Conservation (phyloP, 441 rosid species). For the Erysimum cheiri region DNA sequence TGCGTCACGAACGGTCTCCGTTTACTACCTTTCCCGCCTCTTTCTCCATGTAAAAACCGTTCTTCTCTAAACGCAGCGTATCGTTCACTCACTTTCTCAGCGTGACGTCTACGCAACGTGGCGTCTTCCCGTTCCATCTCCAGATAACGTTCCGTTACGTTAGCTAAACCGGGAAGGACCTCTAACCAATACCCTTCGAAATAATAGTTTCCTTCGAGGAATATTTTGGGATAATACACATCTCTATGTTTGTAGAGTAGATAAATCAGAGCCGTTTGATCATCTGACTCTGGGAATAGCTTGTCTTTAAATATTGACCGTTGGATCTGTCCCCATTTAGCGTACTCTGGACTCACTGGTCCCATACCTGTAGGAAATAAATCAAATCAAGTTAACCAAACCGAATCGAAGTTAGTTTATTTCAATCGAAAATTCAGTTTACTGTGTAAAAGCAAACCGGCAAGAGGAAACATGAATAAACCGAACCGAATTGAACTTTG, state of each 20-base stretch:
- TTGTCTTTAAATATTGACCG: conserved; percentile 78
- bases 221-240: conserved; percentile 63
- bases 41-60: conserved; percentile 54
- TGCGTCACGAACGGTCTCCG: conserved; percentile 84
- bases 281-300: conserved; percentile 83
- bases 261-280: conserved; percentile 84
- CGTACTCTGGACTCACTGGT: conserved; percentile 58
- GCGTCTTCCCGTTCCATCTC: conserved; percentile 59
- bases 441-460: too few relatives aligned
- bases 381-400: neutral
- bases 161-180: conserved; percentile 51
- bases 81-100: conserved; percentile 82
- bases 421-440: too few relatives aligned
- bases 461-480: too few relatives aligned
- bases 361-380: conserved; percentile 15
- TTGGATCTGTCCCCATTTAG: conserved; percentile 76
- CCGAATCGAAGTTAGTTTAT: too few relatives aligned
- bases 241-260: conserved; percentile 57
- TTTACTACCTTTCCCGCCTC: conserved; percentile 62
- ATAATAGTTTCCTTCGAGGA: conserved; percentile 72
- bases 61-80: conserved; percentile 68
- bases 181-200: conserved; percentile 91
- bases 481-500: too few relatives aligned
- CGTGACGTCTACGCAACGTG: conserved; percentile 71
- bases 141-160: conserved; percentile 63